These are phyloP conservation scores for Bretziella fagacearum DNA, from an alignment of 2,329 filamentous ascomycete species.

Conservation along the genomic window DNA sequence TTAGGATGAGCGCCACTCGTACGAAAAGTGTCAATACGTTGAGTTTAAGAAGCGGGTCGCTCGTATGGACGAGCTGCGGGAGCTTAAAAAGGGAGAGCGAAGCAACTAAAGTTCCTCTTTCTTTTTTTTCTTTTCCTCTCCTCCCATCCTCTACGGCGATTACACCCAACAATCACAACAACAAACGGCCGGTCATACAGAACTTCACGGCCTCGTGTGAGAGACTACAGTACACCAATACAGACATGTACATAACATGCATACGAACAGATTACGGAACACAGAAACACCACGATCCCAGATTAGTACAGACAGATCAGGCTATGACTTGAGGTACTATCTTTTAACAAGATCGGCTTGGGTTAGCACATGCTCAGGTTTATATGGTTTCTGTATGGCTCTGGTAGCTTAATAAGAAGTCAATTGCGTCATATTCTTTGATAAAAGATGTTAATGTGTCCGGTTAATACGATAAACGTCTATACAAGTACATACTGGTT, in stretches of 20 bases:
- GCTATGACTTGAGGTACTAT: neutral
- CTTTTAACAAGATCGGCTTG: neutral
- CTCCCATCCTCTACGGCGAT: no score
- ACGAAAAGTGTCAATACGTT: slow-evolving; percentile 98
- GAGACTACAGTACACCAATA: neutral
- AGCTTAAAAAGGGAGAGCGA: slow-evolving; percentile 63
- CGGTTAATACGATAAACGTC: no score
- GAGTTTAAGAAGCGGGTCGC: slow-evolving; percentile 97
- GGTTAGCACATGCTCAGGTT: neutral
- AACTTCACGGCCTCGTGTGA: no score
- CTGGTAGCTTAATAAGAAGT: no score
- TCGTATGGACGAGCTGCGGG: slow-evolving; percentile 95
- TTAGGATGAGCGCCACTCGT: slow-evolving; percentile 88
- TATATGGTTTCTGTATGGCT: no score
- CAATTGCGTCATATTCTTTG: no score
- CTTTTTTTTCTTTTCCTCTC: neutral
- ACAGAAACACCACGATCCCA: no score
- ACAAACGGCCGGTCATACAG: no score
- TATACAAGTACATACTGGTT: no score
- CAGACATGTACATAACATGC: neutral
- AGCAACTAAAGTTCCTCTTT: slow-evolving; percentile 48
- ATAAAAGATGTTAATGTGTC: no score
- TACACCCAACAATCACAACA: no score
- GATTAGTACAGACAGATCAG: no score
- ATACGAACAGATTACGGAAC: slow-evolving; percentile 1